These are phyloP conservation scores for Phtheirospermum japonicum DNA, from an alignment of 257 asterid species.

Conservation along the genomic window DNA sequence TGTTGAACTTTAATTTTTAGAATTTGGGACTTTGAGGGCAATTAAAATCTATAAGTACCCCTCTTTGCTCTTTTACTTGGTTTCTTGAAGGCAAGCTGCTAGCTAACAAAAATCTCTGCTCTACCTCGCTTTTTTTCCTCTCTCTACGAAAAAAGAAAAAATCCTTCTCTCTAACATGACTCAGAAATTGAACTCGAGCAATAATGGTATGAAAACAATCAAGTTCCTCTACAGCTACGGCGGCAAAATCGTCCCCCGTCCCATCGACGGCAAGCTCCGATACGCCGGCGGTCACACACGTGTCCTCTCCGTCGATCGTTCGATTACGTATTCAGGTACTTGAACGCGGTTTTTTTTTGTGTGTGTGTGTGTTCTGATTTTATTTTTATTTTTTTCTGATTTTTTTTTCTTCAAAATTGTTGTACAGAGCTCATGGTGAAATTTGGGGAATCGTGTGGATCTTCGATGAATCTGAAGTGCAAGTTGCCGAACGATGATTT, in stretches of 20 bases:
- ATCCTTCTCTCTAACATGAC: constrained; percentile 37
- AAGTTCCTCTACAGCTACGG: constrained; percentile 83
- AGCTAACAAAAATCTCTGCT: constrained; percentile 5
- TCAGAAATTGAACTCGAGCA: constrained; percentile 30
- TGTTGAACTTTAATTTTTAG: constrained; percentile 25
- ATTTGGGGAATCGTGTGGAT: constrained; percentile 70
- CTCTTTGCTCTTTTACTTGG: not conserved
- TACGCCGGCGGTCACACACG: constrained; percentile 79
- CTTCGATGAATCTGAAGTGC: constrained; percentile 63
- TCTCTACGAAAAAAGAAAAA: not conserved
- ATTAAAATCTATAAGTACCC: constrained; percentile 37
- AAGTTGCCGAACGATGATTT: constrained; percentile 74
- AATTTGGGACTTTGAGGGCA: constrained; percentile 1
- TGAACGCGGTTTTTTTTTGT: not conserved
- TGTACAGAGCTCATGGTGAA: constrained; percentile 64
- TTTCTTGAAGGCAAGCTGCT: constrained; percentile 34
- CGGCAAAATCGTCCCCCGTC: constrained; percentile 70
- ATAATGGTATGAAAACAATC: constrained; percentile 28
- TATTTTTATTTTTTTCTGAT: not conserved
- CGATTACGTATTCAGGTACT: constrained; percentile 38
- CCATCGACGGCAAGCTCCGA: constrained; percentile 67
- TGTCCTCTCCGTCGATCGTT: constrained; percentile 60
- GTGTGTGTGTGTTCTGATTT: not conserved
- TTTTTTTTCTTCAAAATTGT: no score
- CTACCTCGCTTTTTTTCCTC: not conserved